A percentile compares a stretch with the other conserved stretches of the same genome.
Evolutionary conservation across 1,284 basidiomycete genomes (phyloP).

Genomic region (Rhodotorula sp.): DNA sequence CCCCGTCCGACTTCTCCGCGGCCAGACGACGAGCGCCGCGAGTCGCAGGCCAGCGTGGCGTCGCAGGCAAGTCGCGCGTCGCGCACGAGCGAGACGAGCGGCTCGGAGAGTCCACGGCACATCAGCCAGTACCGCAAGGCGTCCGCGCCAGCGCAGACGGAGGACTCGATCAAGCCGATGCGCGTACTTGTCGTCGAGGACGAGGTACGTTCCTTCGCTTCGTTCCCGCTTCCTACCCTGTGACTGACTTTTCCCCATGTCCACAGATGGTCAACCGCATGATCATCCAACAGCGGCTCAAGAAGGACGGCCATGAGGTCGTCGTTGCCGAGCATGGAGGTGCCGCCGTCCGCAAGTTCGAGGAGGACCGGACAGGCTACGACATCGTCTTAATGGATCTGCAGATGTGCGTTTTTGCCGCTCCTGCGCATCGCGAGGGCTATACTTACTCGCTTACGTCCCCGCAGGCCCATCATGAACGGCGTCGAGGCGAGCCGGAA

Average conservation of each 20-base stretch:
- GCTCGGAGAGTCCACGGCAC: slow-evolving; percentile 1
- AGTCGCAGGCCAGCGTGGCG: background rate
- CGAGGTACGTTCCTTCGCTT: slow-evolving; percentile 37
- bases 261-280: slow-evolving; percentile 42
- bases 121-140: slow-evolving; percentile 32
- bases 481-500: slow-evolving; percentile 45
- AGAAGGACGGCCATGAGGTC: slow-evolving; percentile 46
- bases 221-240: background rate
- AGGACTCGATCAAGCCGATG: slow-evolving; percentile 48
- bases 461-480: slow-evolving; percentile 43
- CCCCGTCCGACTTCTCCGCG: background rate
- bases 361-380: slow-evolving; percentile 36
- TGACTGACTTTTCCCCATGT: background rate
- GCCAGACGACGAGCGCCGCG: background rate
- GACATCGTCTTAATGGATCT: slow-evolving; percentile 46
- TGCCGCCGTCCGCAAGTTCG: slow-evolving; percentile 45
- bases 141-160: background rate
- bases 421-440: no score
- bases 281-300: slow-evolving; percentile 47
- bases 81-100: background rate
- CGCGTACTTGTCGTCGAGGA: slow-evolving; percentile 74
- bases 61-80: background rate
- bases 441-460: no score
- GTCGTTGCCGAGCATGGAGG: slow-evolving; percentile 45
- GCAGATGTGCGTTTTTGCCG: slow-evolving; percentile 25